These are phyloP conservation scores for Periconia digitata DNA, from an alignment of 2,329 filamentous ascomycete species.

Conservation along the genomic window DNA sequence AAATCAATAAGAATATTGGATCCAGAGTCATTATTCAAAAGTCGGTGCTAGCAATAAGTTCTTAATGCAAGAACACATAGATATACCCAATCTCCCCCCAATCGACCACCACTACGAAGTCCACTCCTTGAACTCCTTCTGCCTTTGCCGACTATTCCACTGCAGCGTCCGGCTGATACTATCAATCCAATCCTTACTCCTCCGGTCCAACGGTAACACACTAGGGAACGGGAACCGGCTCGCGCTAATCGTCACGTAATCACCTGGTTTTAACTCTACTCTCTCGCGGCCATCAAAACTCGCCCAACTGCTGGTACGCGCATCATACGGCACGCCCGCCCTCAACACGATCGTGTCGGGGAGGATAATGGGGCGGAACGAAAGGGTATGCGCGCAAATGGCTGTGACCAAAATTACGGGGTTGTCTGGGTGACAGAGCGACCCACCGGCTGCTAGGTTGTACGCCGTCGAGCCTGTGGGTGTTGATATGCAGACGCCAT, in stretches of 20 bases:
- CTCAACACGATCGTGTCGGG: slow-evolving; percentile 94
- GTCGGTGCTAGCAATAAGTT: too few relatives aligned
- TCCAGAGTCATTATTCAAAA: too few relatives aligned
- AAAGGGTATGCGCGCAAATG: slow-evolving; percentile 92
- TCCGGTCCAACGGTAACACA: slow-evolving; percentile 68
- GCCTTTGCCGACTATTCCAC: slow-evolving; percentile 79
- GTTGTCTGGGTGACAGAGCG: slow-evolving; percentile 92
- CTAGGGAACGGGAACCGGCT: slow-evolving; percentile 79
- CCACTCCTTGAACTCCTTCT: slow-evolving; percentile 57
- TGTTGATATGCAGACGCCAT: slow-evolving; percentile 90
- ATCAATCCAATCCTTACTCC: slow-evolving; percentile 79
- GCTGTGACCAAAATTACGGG: slow-evolving; percentile 93
- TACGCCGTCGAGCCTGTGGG: slow-evolving; percentile 95
- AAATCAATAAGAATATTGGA: too few relatives aligned
- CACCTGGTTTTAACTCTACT: slow-evolving; percentile 73
- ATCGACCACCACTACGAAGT: background rate
- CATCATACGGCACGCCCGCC: slow-evolving; percentile 91
- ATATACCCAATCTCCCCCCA: too few relatives aligned
- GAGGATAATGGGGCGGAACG: slow-evolving; percentile 93
- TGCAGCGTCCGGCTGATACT: slow-evolving; percentile 77
- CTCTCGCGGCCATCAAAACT: slow-evolving; percentile 90
- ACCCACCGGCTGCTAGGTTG: slow-evolving; percentile 93
- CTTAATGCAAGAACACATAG: too few relatives aligned
- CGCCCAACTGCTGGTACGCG: slow-evolving; percentile 89
- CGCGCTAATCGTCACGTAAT: slow-evolving; percentile 83